A percentile compares a stretch with the other conserved stretches of the same genome.
These are phyloP conservation scores for Pseudotulostoma volvatum DNA, from an alignment of 495 filamentous ascomycete genomes.

Conservation along the genomic window DNA sequence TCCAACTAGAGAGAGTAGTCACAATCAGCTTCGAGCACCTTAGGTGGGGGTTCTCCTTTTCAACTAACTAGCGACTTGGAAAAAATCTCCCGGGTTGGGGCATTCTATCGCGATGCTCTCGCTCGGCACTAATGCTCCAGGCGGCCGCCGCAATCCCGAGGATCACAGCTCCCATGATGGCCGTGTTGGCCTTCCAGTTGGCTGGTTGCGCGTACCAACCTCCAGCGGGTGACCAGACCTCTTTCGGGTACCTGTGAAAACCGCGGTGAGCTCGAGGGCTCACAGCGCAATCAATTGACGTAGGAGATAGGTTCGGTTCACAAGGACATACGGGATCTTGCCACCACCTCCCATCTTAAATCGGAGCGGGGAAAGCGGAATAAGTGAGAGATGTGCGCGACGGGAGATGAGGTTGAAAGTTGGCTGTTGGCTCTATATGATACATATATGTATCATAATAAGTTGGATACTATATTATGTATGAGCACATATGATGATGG, in stretches of 20 bases:
- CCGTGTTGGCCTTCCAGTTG: constrained; percentile 93
- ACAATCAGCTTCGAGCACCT: neutral
- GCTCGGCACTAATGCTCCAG: constrained; percentile 71
- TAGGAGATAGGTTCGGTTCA: neutral
- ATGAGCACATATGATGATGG: too few species aligned
- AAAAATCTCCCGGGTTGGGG: constrained; percentile 79
- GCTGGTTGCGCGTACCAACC: constrained; percentile 89
- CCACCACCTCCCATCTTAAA: constrained; percentile 49
- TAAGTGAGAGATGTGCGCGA: constrained; percentile 7
- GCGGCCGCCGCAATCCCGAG: constrained; percentile 55
- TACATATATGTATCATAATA: too few species aligned
- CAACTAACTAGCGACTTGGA: constrained; percentile 88
- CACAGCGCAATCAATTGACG: too few species aligned
- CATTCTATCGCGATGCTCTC: constrained; percentile 65
- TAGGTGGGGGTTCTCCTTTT: too few species aligned
- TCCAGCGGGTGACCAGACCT: constrained; percentile 96
- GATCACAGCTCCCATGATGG: constrained; percentile 57
- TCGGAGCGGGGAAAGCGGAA: constrained; percentile 18
- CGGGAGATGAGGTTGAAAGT: constrained; percentile 5
- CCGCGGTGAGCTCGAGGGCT: constrained; percentile 13
- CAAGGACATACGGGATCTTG: constrained; percentile 66
- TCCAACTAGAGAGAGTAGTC: constrained; percentile 48
- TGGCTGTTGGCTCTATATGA: too few species aligned
- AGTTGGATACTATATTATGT: too few species aligned
- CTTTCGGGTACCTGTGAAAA: constrained; percentile 72